Percentiles rank a stretch among this genome's conserved stretches.
Conservation (phyloP, 1,139 yeast species). For the Barnettozyma hawaiiensis region DNA sequence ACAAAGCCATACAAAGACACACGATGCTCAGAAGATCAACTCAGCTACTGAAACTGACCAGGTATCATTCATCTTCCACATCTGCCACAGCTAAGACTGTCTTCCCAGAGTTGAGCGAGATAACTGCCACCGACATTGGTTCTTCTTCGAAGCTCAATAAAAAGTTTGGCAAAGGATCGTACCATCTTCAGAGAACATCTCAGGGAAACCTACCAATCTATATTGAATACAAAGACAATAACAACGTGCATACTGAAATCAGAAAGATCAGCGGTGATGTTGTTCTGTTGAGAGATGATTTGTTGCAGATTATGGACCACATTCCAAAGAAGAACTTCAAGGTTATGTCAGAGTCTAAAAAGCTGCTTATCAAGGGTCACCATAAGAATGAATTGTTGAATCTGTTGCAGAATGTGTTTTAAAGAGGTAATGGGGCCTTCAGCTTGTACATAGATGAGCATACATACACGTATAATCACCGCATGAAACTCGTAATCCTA, state of each 20-base stretch:
- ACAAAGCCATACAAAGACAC: no score
- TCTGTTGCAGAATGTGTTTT: slow-evolving; percentile 17
- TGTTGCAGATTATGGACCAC: slow-evolving; percentile 41
- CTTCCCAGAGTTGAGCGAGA: slow-evolving; percentile 28
- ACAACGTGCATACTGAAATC: slow-evolving; percentile 51
- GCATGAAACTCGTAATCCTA: not conserved
- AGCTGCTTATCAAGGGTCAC: slow-evolving; percentile 55
- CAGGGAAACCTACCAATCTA: slow-evolving; percentile 69
- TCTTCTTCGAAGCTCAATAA: slow-evolving; percentile 23
- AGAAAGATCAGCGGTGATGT: slow-evolving; percentile 61
- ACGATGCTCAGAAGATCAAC: slow-evolving; percentile 10
- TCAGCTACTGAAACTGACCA: slow-evolving; percentile 6
- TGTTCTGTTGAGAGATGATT: slow-evolving; percentile 51
- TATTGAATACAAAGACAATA: slow-evolving; percentile 44
- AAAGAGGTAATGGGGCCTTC: not conserved
- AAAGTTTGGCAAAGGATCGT: slow-evolving; percentile 38
- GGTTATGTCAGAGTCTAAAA: slow-evolving; percentile 31
- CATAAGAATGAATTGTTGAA: slow-evolving; percentile 29
- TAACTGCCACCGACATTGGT: slow-evolving; percentile 27
- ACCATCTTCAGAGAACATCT: slow-evolving; percentile 48
- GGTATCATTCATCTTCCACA: slow-evolving; percentile 10
- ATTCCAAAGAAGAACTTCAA: slow-evolving; percentile 41
- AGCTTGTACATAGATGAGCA: not conserved
- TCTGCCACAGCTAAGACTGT: not conserved
- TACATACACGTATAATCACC: not conserved